Evolutionary conservation across 2,329 filamentous ascomycete genomes (phyloP).

Genomic region (Pseudogymnoascus sp.): DNA sequence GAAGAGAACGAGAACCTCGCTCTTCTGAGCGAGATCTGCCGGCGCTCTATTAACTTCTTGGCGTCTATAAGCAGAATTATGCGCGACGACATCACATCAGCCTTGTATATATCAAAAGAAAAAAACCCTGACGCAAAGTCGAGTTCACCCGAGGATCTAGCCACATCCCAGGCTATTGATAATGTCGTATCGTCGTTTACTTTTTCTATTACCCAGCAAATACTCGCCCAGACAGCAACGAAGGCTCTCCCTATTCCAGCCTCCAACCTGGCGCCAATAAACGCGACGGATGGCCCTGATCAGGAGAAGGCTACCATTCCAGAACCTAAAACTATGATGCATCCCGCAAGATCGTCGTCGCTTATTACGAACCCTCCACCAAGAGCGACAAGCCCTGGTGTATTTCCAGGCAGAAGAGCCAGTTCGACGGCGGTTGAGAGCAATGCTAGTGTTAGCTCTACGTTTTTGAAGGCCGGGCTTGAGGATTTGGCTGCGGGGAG

Average conservation of each 20-base stretch:
- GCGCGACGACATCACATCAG: slow-evolving; percentile 64
- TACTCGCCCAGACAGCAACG: slow-evolving; percentile 65
- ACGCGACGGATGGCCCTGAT: slow-evolving; percentile 22
- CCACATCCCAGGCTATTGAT: slow-evolving; percentile 50
- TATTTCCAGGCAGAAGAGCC: slow-evolving; percentile 42
- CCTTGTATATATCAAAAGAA: slow-evolving; percentile 32
- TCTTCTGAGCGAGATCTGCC: slow-evolving; percentile 79
- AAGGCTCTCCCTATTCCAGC: slow-evolving; percentile 58
- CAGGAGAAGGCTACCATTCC: slow-evolving; percentile 55
- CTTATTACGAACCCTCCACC: slow-evolving; percentile 36
- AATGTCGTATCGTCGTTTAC: slow-evolving; percentile 71
- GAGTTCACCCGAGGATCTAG: slow-evolving; percentile 20
- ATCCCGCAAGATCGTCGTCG: slow-evolving; percentile 57
- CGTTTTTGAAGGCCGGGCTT: slow-evolving; percentile 54
- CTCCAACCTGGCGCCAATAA: slow-evolving; percentile 38
- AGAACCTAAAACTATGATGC: slow-evolving; percentile 62
- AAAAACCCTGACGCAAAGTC: slow-evolving; percentile 28
- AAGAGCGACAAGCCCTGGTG: slow-evolving; percentile 41
- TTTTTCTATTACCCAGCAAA: slow-evolving; percentile 66
- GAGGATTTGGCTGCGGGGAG: slow-evolving; percentile 75
- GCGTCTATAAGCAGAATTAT: slow-evolving; percentile 71
- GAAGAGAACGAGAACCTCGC: slow-evolving; percentile 65
- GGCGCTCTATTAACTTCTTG: slow-evolving; percentile 74
- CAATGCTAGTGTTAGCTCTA: slow-evolving; percentile 32
- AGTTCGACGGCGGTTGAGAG: slow-evolving; percentile 34